Evolutionary conservation across 2,329 filamentous ascomycete genomes (phyloP).

Genomic region (Colletotrichum cordylinicola): DNA sequence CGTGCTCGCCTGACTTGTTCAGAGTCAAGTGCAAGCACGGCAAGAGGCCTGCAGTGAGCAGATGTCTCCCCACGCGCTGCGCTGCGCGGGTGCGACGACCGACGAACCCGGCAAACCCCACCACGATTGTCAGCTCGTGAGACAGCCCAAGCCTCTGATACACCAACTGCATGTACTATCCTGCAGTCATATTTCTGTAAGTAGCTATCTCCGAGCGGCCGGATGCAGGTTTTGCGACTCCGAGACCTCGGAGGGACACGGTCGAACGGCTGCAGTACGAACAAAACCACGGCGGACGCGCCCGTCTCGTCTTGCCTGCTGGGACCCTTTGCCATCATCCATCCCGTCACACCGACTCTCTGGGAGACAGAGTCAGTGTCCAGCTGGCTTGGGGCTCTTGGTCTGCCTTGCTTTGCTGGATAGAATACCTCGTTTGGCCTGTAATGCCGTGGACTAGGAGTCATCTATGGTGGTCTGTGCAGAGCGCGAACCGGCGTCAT

Average conservation of each 20-base stretch:
- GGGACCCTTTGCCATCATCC: neutral
- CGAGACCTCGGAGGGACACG: slow-evolving; percentile 7
- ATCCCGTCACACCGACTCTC: slow-evolving; percentile 3
- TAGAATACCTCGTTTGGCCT: neutral
- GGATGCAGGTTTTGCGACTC: slow-evolving; percentile 20
- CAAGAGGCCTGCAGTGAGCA: neutral
- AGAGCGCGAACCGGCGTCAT: neutral
- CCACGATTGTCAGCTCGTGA: slow-evolving; percentile 15
- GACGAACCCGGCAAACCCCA: slow-evolving; percentile 13
- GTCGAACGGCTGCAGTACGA: slow-evolving; percentile 9
- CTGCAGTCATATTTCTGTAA: slow-evolving; percentile 20
- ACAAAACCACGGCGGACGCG: neutral
- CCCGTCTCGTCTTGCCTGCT: neutral
- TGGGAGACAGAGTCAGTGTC: neutral
- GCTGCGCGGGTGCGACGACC: slow-evolving; percentile 4
- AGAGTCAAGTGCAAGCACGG: neutral
- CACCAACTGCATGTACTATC: slow-evolving; percentile 16
- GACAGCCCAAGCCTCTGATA: slow-evolving; percentile 19
- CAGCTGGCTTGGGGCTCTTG: neutral
- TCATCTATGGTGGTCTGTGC: neutral
- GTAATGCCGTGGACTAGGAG: neutral
- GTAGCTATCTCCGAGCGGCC: slow-evolving; percentile 23
- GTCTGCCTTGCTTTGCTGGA: neutral
- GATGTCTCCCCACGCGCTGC: neutral
- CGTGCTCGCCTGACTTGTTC: neutral